Percentiles rank a stretch among this genome's conserved stretches.
Conservation (phyloP, 495 filamentous ascomycete genomes). For the Aspergillus biplanus region DNA sequence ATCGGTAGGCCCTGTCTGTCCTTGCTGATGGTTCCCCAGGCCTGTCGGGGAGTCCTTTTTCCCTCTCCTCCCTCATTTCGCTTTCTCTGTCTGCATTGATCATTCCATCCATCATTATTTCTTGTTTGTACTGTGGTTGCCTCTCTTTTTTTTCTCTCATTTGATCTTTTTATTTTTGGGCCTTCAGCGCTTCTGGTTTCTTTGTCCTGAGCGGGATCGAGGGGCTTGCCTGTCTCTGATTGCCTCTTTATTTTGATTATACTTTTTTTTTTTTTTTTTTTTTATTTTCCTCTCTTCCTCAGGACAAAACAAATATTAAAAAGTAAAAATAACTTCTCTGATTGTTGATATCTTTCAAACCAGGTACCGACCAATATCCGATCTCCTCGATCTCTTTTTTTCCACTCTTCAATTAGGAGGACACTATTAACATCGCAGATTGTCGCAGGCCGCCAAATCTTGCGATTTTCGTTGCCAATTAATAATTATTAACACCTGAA, state of each 20-base stretch:
- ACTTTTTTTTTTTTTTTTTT: background rate
- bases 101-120: background rate
- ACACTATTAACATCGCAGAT: constrained; percentile 22
- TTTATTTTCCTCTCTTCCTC: background rate
- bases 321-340: constrained; percentile 11
- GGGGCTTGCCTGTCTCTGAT: constrained; percentile 10
- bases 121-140: constrained; percentile 7
- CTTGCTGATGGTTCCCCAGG: constrained; percentile 15
- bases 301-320: constrained; percentile 5
- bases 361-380: constrained; percentile 3
- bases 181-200: constrained; percentile 12
- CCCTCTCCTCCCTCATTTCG: constrained; percentile 11
- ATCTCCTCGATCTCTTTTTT: constrained; percentile 9
- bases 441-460: constrained; percentile 30
- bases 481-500: constrained; percentile 12
- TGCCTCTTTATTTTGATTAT: background rate
- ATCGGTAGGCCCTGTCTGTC: constrained; percentile 9
- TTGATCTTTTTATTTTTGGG: constrained; percentile 8
- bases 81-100: background rate
- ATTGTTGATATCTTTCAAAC: constrained; percentile 3
- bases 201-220: constrained; percentile 18
- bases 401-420: constrained; percentile 7
- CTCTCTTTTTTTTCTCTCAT: background rate
- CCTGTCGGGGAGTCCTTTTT: constrained; percentile 16
- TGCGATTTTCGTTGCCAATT: constrained; percentile 20